Base-by-base conservation (phyloP, 306 rosid species). In the Acacia crassicarpa region DNA sequence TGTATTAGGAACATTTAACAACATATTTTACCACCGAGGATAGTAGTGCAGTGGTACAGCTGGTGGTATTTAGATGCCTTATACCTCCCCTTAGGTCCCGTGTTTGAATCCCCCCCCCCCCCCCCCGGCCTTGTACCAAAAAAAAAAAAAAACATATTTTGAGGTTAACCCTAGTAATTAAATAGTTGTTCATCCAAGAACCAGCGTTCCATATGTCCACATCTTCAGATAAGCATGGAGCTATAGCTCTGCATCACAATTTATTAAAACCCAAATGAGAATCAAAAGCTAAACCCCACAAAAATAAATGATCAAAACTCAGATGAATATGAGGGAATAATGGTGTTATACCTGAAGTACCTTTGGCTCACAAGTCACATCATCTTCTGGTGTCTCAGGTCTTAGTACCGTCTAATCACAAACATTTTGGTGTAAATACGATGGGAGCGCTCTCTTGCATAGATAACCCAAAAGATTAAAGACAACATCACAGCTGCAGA, bases 401-500 rank as follows among this genome's bases (percentile, higher is more conserved):
- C 63, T 54, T 63, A 75, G 1, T 9, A 68, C 4, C 9, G 11
- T 66, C 76, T 63, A 22, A 67, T 35, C 19, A 33, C 27, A 27
- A 62, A 41, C 41, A 38, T 71, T 54, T 87, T 92, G 0, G 90
- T 88, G 80, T 87, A 83, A 9, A 62, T 73, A 8, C 91, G 91
- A 65, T 94, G 94, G 6, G 85, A 72, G 33, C 87, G 83, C 74
- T 95, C 89, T 80, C 95, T 83, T 49, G 88, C 91, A 68, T 85
- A 91, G 78, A 91, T 86, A 35, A 91, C 91, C 91, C 94, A 92
- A 65, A 90, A 87, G 59, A 91, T 80, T 83, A 94, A 72, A 0
- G 93, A 95, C 54, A 90, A 27, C 94, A 91, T 89, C 19, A 89
- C 94, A n/a, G 93, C 90, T 1, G 71, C 84, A 71, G 99, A 88